These are phyloP conservation scores for Lachnellula subtilissima DNA, from an alignment of 2,329 filamentous ascomycete genomes.

Conservation along the genomic window DNA sequence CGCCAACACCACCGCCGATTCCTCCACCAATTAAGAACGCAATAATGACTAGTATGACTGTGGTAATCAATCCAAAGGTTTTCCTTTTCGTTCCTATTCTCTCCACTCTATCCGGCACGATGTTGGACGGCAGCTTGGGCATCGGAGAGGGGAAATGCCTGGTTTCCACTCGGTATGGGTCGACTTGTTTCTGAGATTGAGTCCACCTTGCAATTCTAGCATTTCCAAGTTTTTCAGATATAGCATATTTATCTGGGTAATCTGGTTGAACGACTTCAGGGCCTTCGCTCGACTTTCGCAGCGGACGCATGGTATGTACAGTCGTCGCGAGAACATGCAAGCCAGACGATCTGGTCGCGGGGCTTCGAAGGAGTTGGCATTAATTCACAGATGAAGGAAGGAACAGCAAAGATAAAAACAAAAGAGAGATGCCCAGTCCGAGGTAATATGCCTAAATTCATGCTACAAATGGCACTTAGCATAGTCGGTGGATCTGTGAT, in stretches of 20 bases:
- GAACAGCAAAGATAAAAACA: not conserved
- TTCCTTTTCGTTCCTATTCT: not conserved
- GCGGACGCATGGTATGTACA: not conserved
- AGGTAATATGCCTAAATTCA: not conserved
- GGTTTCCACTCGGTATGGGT: conserved; percentile 3
- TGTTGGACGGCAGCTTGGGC: not conserved
- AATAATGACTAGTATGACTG: conserved; percentile 6
- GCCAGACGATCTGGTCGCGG: not conserved
- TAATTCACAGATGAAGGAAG: not conserved
- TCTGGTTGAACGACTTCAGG: conserved; percentile 4
- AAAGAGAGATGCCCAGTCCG: not conserved
- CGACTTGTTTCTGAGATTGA: conserved; percentile 6
- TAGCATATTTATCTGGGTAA: not conserved
- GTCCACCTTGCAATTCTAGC: conserved; percentile 2
- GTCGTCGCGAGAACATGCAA: not conserved
- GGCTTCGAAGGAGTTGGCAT: not conserved
- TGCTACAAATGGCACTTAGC: not conserved
- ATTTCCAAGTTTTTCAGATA: conserved; percentile 1
- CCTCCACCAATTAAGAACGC: conserved; percentile 17
- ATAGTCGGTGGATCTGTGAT: not conserved
- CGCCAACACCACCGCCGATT: conserved; percentile 16
- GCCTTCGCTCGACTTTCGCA: conserved; percentile 7
- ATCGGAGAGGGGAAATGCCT: conserved; percentile 1
- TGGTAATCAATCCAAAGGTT: conserved; percentile 4
- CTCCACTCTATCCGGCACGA: not conserved